Evolutionary conservation across 768 basidiomycete species (phyloP).

Genomic region (Leccinum variicolor): DNA sequence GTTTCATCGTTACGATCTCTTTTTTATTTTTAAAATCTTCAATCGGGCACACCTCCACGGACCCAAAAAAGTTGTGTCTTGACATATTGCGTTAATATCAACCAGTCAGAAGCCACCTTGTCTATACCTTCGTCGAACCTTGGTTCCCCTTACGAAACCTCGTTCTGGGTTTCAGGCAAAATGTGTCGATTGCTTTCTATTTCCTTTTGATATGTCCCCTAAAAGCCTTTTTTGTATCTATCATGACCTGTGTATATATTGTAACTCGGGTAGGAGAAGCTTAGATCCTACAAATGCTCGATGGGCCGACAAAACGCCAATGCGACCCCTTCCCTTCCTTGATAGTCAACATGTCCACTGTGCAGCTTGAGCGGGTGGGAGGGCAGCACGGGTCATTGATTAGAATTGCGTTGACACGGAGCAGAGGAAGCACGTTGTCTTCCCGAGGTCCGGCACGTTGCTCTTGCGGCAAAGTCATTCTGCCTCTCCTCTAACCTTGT

Average conservation of each 20-base stretch:
- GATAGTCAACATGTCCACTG: no score
- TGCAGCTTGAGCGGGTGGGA: not conserved
- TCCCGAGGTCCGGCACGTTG: not conserved
- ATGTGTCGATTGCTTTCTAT: constrained; percentile 15
- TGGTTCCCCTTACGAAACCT: constrained; percentile 5
- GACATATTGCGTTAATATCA: constrained; percentile 22
- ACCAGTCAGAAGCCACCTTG: constrained; percentile 14
- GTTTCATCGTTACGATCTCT: constrained; percentile 7
- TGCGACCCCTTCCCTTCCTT: no score
- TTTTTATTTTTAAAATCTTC: constrained; percentile 29
- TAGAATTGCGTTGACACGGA: not conserved
- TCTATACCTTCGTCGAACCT: constrained; percentile 25
- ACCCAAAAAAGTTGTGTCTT: constrained; percentile 19
- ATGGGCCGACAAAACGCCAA: not conserved
- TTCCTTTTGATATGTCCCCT: constrained; percentile 17
- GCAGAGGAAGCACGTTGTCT: not conserved
- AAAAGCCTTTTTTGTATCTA: constrained; percentile 19
- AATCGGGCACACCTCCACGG: constrained; percentile 12
- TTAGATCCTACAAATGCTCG: not conserved
- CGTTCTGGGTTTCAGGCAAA: constrained; percentile 8
- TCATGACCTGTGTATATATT: constrained; percentile 12
- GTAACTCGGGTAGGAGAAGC: not conserved
- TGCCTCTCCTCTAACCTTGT: constrained; percentile 3
- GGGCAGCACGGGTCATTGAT: not conserved
- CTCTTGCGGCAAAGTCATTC: not conserved